Percentiles rank a stretch among this genome's conserved stretches.
Evolutionary conservation across 2,329 filamentous ascomycete species (phyloP).

Genomic region (Colletotrichum sp.): DNA sequence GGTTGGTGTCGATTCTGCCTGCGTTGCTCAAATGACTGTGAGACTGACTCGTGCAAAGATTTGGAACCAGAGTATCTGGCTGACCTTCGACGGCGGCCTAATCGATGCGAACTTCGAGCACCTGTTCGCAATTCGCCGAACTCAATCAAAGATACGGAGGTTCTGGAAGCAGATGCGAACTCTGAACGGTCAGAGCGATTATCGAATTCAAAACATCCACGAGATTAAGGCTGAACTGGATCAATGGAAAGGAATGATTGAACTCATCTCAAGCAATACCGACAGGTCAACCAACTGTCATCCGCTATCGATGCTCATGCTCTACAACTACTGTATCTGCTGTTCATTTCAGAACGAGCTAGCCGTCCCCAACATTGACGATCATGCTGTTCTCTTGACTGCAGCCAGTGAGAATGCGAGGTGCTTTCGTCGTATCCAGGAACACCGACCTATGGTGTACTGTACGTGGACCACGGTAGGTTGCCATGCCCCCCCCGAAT

Average conservation of each 20-base stretch:
- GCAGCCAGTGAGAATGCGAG: not conserved
- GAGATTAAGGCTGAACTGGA: not conserved
- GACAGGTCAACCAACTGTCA: not conserved
- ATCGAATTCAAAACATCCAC: not conserved
- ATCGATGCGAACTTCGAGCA: not conserved
- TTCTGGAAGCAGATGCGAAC: not conserved
- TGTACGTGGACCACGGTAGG: not conserved
- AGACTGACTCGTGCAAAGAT: not conserved
- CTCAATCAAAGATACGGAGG: not conserved
- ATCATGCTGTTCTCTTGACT: not conserved
- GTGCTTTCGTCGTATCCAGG: not conserved
- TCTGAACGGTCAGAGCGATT: not conserved
- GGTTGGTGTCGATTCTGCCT: not conserved
- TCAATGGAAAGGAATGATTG: not conserved
- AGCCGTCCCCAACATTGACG: not conserved
- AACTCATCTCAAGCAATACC: not conserved
- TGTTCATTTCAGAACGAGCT: not conserved
- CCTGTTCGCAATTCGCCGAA: not conserved
- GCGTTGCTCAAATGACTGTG: not conserved
- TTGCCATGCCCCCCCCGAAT: not conserved
- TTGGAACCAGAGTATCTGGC: not conserved
- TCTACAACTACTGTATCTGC: not conserved
- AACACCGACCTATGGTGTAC: not conserved
- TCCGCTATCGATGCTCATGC: not conserved
- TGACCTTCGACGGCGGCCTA: not conserved